These are phyloP conservation scores for Gyrodon tennesseensis DNA, from an alignment of 1,284 basidiomycete genomes.

Conservation along the genomic window DNA sequence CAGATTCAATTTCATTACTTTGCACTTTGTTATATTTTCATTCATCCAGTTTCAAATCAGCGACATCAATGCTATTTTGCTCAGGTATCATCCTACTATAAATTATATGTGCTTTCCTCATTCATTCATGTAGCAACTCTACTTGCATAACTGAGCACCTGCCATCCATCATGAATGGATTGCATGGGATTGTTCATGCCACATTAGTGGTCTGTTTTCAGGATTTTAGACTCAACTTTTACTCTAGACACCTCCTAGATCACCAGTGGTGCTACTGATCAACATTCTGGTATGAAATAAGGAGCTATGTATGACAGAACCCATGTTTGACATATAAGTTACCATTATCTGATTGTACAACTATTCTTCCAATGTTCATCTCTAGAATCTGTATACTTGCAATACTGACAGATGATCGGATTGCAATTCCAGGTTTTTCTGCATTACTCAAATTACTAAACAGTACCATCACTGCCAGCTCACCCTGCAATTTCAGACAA, in stretches of 20 bases:
- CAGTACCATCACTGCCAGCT: constrained; percentile 6
- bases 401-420: constrained; percentile 63
- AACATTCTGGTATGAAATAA: constrained; percentile 93
- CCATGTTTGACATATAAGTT: constrained; percentile 87
- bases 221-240: not conserved
- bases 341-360: not conserved
- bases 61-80: constrained; percentile 80
- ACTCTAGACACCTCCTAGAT: constrained; percentile 49
- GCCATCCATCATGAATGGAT: constrained; percentile 95
- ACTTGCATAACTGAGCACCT: constrained; percentile 95
- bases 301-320: constrained; percentile 83
- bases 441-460: constrained; percentile 17
- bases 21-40: constrained; percentile 14
- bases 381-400: constrained; percentile 76
- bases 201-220: constrained; percentile 59
- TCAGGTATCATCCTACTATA: constrained; percentile 55
- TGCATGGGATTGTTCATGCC: constrained; percentile 90
- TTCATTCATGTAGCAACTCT: constrained; percentile 66
- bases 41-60: constrained; percentile 69
- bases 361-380: constrained; percentile 17
- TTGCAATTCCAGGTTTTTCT: constrained; percentile 88
- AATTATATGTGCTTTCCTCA: constrained; percentile 8
- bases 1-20: constrained; percentile 50
- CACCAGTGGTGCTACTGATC: constrained; percentile 66
- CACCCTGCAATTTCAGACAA: constrained; percentile 58